Evolutionary conservation across 2,329 filamentous ascomycete species (phyloP).

Genomic region (Niveomyces coronatus): DNA sequence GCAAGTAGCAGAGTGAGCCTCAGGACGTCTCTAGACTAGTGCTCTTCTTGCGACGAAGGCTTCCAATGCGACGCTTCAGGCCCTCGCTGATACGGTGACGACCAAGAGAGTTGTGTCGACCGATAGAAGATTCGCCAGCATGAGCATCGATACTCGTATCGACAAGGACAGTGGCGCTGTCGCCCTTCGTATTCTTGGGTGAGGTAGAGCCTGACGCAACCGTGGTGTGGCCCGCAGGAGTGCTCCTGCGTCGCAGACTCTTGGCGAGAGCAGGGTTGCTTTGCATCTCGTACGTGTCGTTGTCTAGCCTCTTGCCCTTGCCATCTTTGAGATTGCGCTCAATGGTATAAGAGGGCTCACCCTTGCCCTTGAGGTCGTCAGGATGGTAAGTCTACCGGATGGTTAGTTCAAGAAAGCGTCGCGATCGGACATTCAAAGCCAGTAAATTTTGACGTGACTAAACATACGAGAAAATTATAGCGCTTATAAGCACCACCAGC

Average conservation of each 20-base stretch:
- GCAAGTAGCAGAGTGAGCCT: too few relatives aligned
- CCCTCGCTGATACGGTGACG: slow-evolving; percentile 38
- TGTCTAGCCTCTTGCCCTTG: slow-evolving; percentile 25
- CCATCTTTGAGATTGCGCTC: slow-evolving; percentile 57
- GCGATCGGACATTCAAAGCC: too few relatives aligned
- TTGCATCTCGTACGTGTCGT: slow-evolving; percentile 40
- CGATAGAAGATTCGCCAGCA: too few relatives aligned
- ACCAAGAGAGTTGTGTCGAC: slow-evolving; percentile 32
- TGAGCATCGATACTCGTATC: too few relatives aligned
- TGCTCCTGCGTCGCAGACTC: slow-evolving; percentile 31
- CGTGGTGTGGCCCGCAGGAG: slow-evolving; percentile 22
- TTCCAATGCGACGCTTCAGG: slow-evolving; percentile 43
- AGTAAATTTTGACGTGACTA: too few relatives aligned
- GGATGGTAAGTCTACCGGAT: slow-evolving; percentile 53
- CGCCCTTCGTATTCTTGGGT: neutral
- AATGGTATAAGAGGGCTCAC: slow-evolving; percentile 62
- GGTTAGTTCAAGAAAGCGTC: slow-evolving; percentile 6
- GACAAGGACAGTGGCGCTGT: neutral
- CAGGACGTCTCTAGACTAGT: slow-evolving; percentile 9
- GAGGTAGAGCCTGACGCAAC: slow-evolving; percentile 13
- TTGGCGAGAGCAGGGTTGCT: slow-evolving; percentile 14
- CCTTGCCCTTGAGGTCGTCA: slow-evolving; percentile 73
- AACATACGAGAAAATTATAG: slow-evolving; percentile 61
- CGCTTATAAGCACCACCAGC: slow-evolving; percentile 67
- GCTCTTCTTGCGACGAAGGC: slow-evolving; percentile 35